Evolutionary conservation across 2,329 filamentous ascomycete species (phyloP), one percentile per base, ranked within the genome.

Genomic region (Phaeosphaeria sp.): DNA sequence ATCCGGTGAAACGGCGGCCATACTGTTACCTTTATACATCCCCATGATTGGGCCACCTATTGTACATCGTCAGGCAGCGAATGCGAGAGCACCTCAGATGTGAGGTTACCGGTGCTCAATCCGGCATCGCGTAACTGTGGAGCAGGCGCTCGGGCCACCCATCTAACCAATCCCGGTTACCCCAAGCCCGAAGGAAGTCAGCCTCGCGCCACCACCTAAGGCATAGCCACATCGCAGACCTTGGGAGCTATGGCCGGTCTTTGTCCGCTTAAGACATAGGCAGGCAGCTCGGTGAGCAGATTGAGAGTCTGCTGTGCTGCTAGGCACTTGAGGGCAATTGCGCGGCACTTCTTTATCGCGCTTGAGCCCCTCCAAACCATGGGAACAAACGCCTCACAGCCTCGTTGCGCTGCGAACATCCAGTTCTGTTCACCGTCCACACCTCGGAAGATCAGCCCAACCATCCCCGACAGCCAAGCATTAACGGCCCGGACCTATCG

Each of bases 191-290:
- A n/a, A n/a, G 2, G 25, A 25, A 64, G 44, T 66, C 59, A 63
- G 65, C 63, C 65, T 66, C 61, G 61, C 54, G 51, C 33, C 51
- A n/a, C 18, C 59, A 49, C 47, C 51, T 56, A 57, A 53, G 44
- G 33, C 17, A 49, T 59, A 22, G 30, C 30, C 30, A 36, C 30
- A 36, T 36, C 15, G 11, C 30, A 36, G 30, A 36, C 6, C 30
- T 36, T 6, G 11, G 30, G 30, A 7, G 8, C 15, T 13, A 11
- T 30, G 11, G 6, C 25, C 11, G 25, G 11, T 5, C 25, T 30
- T 30, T 30, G 25, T 30, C 6, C 11, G 8, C 15, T 13, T 7
- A 13, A 13, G 11, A 6, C 30, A 36, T 36, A 13, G 30, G 30
- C 30, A 6, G 11, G 8, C 30, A 30, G 5, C 15, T 36, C n/a